Evolutionary conservation across 441 rosid genomes (phyloP), one percentile per base, ranked within the genome.

Genomic region (Biscutella laevigata): DNA sequence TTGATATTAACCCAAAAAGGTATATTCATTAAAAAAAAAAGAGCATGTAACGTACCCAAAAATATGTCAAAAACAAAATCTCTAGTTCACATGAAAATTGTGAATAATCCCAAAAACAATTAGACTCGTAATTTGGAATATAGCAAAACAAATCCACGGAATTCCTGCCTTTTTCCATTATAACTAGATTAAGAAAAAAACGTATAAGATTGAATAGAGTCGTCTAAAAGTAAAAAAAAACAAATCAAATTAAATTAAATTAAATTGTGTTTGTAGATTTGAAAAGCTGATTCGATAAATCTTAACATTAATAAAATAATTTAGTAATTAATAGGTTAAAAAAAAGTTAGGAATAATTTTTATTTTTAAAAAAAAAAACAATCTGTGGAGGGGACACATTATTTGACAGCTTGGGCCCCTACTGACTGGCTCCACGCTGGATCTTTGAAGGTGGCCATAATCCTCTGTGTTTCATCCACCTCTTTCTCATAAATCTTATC

Each of bases 381-480:
- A 52, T 5, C 16, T 20, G 53, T 45, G 61, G 26, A 5, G 9
- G 48, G 45, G 55, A 37, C 50, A 64, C 57, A 47, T 64, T 57
- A 52, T 41, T 57, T 50, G 64, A 42, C 59, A 57, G 49, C 47
- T 34, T 45, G 53, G n/a, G n/a, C n/a, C n/a, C 29, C 53, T 35
- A 42, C 40, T 57, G 34, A 57, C 35, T 64, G 64, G 69, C 7
- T 64, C 63, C 69, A 42, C 59, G 58, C 53, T 64, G 69, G 69
- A 41, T 57, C 22, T 51, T 45, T 53, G 28, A 35, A 28, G 41
- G 68, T 52, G 61, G 15, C 9, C 10, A n/a, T 3, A 41, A 57
- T 64, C 63, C 37, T 55, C 56, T 64, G 69, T 41, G 6, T 4
- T n/a, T n/a, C 30, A 11, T 1, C 10, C 17, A 30, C 39, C 34